These are phyloP conservation scores for Stipa capillata DNA, from an alignment of 176 grass and related monocot species.

Conservation along the genomic window DNA sequence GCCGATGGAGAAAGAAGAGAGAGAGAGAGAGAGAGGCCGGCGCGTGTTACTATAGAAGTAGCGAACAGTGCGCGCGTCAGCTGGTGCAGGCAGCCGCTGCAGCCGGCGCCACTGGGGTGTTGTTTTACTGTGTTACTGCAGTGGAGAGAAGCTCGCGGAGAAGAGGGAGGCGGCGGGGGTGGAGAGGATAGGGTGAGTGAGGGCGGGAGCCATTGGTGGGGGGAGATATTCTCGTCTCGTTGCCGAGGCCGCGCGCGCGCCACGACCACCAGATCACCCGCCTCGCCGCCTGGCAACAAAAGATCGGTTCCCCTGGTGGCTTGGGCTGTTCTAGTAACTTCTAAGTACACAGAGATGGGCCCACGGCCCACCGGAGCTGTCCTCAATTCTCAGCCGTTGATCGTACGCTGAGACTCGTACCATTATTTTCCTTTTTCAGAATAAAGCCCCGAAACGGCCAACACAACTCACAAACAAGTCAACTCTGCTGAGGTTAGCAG, in stretches of 20 bases:
- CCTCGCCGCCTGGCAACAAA: too few species aligned
- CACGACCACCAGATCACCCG: constrained; percentile 19
- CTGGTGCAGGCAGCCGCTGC: not conserved
- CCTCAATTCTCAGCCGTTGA: too few species aligned
- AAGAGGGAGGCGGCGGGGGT: not conserved
- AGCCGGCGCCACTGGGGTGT: not conserved
- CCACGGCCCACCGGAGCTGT: too few species aligned
- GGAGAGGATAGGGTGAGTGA: constrained; percentile 51
- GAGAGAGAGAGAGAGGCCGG: not conserved
- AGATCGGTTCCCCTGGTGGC: not conserved
- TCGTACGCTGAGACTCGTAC: too few species aligned
- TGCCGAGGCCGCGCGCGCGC: not conserved
- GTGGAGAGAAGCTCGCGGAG: not conserved
- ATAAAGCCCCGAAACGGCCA: too few species aligned
- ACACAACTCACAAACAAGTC: too few species aligned
- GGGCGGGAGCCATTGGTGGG: constrained; percentile 68
- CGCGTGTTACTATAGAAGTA: not conserved
- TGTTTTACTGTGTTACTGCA: not conserved
- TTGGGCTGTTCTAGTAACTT: too few species aligned
- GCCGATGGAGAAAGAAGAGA: not conserved
- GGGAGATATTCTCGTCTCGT: constrained; percentile 52
- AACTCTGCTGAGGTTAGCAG: too few species aligned
- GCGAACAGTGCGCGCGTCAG: not conserved
- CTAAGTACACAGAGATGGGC: too few species aligned
- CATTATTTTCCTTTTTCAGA: too few species aligned